These are phyloP conservation scores for Magnolia sinica DNA, from an alignment of 164 flowering plant genomes.

Conservation along the genomic window DNA sequence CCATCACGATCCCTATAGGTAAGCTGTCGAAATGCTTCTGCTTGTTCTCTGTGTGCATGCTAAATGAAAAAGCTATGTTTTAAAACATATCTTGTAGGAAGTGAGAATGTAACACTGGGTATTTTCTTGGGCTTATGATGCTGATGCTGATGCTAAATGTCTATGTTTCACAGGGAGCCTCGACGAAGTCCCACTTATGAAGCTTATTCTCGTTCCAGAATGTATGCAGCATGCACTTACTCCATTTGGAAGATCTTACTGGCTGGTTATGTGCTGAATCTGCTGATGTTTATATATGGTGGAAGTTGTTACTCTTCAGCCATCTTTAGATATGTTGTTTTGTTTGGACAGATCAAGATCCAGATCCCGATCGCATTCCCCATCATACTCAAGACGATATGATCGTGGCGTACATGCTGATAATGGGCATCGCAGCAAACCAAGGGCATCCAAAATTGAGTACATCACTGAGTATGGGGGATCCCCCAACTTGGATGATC, in stretches of 20 bases:
- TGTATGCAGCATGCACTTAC: conserved; percentile 33
- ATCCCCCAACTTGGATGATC: conserved; percentile 50
- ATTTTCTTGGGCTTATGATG: neutral
- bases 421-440: conserved; percentile 62
- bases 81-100: neutral
- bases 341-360: conserved; percentile 53
- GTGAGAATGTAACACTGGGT: neutral
- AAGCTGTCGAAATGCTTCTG: conserved; percentile 1
- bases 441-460: conserved; percentile 77
- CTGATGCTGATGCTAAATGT: neutral
- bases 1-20: conserved; percentile 95
- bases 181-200: conserved; percentile 95
- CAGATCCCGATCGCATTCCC: conserved; percentile 79
- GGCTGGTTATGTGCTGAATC: neutral
- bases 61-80: neutral
- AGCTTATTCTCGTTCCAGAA: conserved; percentile 87
- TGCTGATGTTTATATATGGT: neutral
- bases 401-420: conserved; percentile 61
- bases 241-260: neutral
- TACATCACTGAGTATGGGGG: conserved; percentile 97
- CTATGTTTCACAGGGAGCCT: conserved; percentile 53
- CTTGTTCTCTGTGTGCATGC: neutral
- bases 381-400: conserved; percentile 72
- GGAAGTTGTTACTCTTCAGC: neutral
- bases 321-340: neutral